These are phyloP conservation scores for Trichoderma gamsii DNA, from an alignment of 495 filamentous ascomycete genomes.

Conservation along the genomic window DNA sequence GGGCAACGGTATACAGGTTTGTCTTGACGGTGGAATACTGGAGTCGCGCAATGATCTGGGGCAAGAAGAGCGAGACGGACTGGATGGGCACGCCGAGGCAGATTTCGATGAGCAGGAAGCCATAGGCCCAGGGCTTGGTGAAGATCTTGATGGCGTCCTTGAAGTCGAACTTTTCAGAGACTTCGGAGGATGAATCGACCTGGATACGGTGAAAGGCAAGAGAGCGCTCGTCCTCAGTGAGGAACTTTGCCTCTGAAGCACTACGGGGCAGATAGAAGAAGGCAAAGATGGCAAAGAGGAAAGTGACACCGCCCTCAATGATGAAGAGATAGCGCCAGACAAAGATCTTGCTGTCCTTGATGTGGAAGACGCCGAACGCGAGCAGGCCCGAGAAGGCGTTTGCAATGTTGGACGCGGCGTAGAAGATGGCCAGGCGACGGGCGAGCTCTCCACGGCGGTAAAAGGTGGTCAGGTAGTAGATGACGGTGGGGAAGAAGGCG, in stretches of 20 bases:
- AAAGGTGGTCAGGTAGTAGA: conserved; percentile 51
- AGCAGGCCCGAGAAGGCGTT: conserved; percentile 69
- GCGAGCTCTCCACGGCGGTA: conserved; percentile 74
- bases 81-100: conserved; percentile 74
- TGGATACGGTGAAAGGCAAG: conserved; percentile 70
- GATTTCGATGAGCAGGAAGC: conserved; percentile 62
- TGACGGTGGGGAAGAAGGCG: conserved; percentile 67
- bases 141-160: conserved; percentile 60
- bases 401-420: conserved; percentile 68
- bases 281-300: conserved; percentile 60
- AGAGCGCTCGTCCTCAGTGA: conserved; percentile 57
- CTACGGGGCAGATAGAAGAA: conserved; percentile 64
- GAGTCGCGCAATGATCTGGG: conserved; percentile 63
- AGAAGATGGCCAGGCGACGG: conserved; percentile 69
- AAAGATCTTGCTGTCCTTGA: conserved; percentile 42
- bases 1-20: conserved; percentile 72
- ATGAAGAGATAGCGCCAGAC: conserved; percentile 74
- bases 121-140: conserved; percentile 55
- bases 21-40: conserved; percentile 61
- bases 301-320: conserved; percentile 61
- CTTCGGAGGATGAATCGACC: conserved; percentile 63
- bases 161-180: conserved; percentile 65
- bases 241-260: conserved; percentile 56
- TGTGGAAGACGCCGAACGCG: conserved; percentile 72
- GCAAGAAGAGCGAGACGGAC: conserved; percentile 63